Evolutionary conservation across 192 early-diverging fungal genomes (phyloP).

Genomic region (Podila minutissima): DNA sequence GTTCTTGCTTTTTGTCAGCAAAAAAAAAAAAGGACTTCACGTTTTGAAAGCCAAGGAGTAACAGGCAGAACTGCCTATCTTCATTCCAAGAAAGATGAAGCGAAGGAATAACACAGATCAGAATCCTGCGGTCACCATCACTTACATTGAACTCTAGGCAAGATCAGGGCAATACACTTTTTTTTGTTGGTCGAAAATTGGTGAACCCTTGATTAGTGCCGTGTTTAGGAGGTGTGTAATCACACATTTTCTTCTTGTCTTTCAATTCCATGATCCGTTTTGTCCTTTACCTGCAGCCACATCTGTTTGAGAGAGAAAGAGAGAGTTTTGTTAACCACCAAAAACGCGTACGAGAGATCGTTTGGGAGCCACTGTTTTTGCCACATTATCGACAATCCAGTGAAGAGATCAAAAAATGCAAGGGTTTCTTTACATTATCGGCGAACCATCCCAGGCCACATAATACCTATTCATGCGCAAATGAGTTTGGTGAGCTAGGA

Average conservation of each 20-base stretch:
- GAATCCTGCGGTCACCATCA: neutral
- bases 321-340: neutral
- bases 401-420: neutral
- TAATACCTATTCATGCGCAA: constrained; percentile 53
- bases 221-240: neutral
- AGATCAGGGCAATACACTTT: constrained; percentile 75
- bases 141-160: constrained; percentile 77
- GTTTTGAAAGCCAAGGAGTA: neutral
- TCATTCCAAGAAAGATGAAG: no score
- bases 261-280: no score
- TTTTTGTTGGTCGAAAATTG: neutral
- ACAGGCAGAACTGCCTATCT: no score
- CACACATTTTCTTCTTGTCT: neutral
- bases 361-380: neutral
- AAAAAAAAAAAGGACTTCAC: no score
- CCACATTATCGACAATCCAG: neutral
- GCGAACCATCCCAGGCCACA: constrained; percentile 90
- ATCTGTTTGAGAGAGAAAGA: constrained; percentile 48
- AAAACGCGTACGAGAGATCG: neutral
- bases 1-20: constrained; percentile 1
- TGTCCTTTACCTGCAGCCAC: constrained; percentile 64
- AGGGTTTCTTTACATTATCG: constrained; percentile 75
- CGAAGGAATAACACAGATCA: neutral
- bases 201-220: neutral
- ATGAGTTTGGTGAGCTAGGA: neutral